These are phyloP conservation scores for Westerdykella sp. DNA, from an alignment of 2,329 filamentous ascomycete species.

Conservation along the genomic window DNA sequence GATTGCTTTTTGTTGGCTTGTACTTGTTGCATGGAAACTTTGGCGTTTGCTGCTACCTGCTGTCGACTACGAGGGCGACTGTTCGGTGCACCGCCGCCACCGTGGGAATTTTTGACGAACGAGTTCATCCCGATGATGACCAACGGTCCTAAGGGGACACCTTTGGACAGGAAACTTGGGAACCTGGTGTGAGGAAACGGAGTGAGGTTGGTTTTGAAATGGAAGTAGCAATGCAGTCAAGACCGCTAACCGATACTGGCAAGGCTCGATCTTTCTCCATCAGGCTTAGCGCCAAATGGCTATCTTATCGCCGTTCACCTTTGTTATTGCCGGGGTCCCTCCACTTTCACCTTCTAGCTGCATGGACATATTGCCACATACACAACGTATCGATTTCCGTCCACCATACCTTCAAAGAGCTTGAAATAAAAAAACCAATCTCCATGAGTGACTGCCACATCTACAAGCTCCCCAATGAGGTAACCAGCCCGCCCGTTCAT, in stretches of 20 bases:
- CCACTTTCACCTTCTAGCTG: background rate
- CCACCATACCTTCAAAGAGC: background rate
- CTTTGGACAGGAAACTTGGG: conserved; percentile 1
- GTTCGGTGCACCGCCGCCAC: conserved; percentile 14
- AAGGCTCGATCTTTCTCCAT: conserved; percentile 1
- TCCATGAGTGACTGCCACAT: conserved; percentile 26
- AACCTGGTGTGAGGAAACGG: conserved; percentile 7
- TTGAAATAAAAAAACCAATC: too few species aligned
- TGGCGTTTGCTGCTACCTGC: conserved; percentile 19
- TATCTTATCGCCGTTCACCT: conserved; percentile 21
- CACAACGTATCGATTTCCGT: conserved; percentile 2
- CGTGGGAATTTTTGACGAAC: conserved; percentile 14
- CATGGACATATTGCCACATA: background rate
- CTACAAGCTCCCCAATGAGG: conserved; percentile 36
- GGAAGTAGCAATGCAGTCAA: conserved; percentile 17
- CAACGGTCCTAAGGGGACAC: background rate
- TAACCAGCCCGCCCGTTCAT: conserved; percentile 5
- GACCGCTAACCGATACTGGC: conserved; percentile 12
- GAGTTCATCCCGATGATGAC: conserved; percentile 10
- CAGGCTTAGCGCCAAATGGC: conserved; percentile 17
- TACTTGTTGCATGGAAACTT: conserved; percentile 8
- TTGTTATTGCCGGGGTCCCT: conserved; percentile 14
- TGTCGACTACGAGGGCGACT: conserved; percentile 9
- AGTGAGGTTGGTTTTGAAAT: conserved; percentile 16
- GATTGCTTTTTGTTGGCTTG: too few species aligned